These are phyloP conservation scores for Trametes cubensis DNA, from an alignment of 768 basidiomycete genomes.

Conservation along the genomic window DNA sequence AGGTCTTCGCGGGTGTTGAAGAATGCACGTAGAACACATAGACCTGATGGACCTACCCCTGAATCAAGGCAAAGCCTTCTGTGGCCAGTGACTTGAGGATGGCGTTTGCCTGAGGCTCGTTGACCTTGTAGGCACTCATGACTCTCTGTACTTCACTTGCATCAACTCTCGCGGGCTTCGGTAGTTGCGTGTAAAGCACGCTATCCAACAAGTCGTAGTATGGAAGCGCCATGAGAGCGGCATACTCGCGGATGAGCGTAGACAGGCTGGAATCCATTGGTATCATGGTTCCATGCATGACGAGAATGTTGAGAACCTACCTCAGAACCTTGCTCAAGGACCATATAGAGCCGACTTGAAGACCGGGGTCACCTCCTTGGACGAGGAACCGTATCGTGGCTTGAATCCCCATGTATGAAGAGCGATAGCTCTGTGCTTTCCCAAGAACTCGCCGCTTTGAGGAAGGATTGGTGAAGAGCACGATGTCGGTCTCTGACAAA, in stretches of 20 bases:
- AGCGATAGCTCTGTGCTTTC: conserved; percentile 60
- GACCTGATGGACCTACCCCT: conserved; percentile 63
- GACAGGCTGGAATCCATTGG: conserved; percentile 60
- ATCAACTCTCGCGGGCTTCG: conserved; percentile 48
- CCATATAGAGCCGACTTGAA: conserved; percentile 72
- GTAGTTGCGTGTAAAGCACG: conserved; percentile 70
- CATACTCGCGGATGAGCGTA: conserved; percentile 91
- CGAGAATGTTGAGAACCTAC: conserved; percentile 45
- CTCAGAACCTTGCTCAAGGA: conserved; percentile 77
- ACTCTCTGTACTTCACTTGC: conserved; percentile 57
- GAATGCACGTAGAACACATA: background rate
- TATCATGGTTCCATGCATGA: conserved; percentile 3
- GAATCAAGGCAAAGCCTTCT: conserved; percentile 86
- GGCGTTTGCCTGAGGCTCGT: conserved; percentile 93
- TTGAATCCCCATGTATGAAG: conserved; percentile 49
- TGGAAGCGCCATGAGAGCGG: conserved; percentile 78
- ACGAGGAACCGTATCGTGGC: conserved; percentile 61
- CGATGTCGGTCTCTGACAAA: conserved; percentile 80
- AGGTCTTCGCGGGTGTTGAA: conserved; percentile 54
- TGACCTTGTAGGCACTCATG: conserved; percentile 75
- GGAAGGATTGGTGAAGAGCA: conserved; percentile 70
- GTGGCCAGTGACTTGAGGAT: conserved; percentile 73
- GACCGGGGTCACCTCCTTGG: conserved; percentile 53
- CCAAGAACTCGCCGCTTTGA: conserved; percentile 62
- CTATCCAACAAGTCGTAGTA: conserved; percentile 78